Evolutionary conservation across 495 filamentous ascomycete genomes (phyloP).

Genomic region (Aspergillus baeticus): DNA sequence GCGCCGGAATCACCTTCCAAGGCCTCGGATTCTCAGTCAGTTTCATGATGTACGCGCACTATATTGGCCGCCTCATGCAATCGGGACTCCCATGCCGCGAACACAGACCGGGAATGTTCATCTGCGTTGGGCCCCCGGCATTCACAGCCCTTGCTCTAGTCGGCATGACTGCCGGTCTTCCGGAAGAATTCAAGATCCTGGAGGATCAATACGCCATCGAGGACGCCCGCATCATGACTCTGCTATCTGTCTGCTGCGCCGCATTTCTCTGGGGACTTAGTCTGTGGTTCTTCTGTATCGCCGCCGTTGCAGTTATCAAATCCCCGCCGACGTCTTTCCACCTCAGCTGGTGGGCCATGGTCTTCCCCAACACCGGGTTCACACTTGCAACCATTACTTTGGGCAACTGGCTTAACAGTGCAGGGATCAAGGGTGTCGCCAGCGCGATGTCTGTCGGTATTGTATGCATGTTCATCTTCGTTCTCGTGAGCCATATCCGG

Average conservation of each 20-base stretch:
- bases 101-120: constrained; percentile 65
- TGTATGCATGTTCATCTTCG: constrained; percentile 56
- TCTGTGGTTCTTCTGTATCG: constrained; percentile 70
- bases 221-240: constrained; percentile 39
- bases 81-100: constrained; percentile 52
- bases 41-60: constrained; percentile 51
- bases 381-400: constrained; percentile 47
- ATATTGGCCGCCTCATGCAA: constrained; percentile 58
- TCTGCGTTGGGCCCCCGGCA: constrained; percentile 64
- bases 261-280: constrained; percentile 69
- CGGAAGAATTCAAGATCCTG: constrained; percentile 34
- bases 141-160: constrained; percentile 74
- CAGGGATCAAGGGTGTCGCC: constrained; percentile 37
- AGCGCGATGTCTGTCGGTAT: constrained; percentile 50
- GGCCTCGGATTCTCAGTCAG: constrained; percentile 45
- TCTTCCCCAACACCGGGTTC: constrained; percentile 50
- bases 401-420: constrained; percentile 39
- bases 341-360: constrained; percentile 51
- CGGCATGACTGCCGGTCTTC: constrained; percentile 53
- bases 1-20: constrained; percentile 46
- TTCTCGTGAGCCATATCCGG: constrained; percentile 50
- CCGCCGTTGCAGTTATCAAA: constrained; percentile 52
- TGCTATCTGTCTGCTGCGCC: constrained; percentile 49
- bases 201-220: constrained; percentile 26
- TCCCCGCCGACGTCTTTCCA: constrained; percentile 50